Conservation (phyloP, 2,329 filamentous ascomycete species). For the Colletotrichum gloeosporioides region DNA sequence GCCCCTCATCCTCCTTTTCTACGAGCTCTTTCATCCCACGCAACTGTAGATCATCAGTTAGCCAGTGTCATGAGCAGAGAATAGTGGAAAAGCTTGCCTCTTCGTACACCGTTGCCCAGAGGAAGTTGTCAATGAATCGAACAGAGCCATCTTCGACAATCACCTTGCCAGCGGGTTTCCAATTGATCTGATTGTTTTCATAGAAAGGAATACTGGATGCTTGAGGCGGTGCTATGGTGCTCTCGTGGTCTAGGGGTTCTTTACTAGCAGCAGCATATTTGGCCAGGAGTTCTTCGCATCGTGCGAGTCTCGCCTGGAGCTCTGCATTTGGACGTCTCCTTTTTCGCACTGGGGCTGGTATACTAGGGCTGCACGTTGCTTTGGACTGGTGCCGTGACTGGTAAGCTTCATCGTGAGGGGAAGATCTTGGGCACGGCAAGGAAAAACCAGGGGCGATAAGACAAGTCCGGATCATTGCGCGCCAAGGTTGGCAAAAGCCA, state of each 20-base stretch:
- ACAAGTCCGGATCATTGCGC: not conserved
- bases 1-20: not conserved
- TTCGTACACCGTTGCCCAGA: constrained; percentile 60
- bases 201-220: not conserved
- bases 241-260: not conserved
- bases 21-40: constrained; percentile 4
- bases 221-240: not conserved
- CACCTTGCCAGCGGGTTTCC: constrained; percentile 55
- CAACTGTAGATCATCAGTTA: not conserved
- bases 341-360: constrained; percentile 63
- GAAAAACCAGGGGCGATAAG: not conserved
- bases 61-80: not conserved
- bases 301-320: constrained; percentile 62
- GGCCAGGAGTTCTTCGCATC: constrained; percentile 63
- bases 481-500: not conserved
- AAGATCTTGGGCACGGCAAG: not conserved
- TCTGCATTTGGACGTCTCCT: constrained; percentile 64
- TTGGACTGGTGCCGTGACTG: constrained; percentile 16
- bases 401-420: not conserved
- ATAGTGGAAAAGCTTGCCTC: constrained; percentile 46
- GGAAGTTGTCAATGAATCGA: constrained; percentile 61
- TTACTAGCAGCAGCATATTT: constrained; percentile 50
- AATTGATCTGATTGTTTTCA: constrained; percentile 29
- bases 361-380: constrained; percentile 60
- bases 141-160: constrained; percentile 58